A percentile compares a stretch with the other conserved stretches of the same genome.
phyloP scores from a whole-genome alignment of 192 early-diverging fungal species.

The Geranomyces variabilis region DNA sequence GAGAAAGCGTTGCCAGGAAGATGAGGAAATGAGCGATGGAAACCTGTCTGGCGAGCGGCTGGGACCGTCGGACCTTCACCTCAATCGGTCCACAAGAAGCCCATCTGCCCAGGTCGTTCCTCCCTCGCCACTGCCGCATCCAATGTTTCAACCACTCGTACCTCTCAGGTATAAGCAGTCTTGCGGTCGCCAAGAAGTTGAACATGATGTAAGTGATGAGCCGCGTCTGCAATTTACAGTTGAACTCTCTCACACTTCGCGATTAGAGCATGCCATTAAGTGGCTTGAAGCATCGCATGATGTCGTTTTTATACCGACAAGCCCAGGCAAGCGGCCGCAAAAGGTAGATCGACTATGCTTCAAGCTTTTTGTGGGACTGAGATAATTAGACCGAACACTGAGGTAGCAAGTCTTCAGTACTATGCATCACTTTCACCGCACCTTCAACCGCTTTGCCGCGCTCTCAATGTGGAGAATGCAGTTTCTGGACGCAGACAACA shows the following conservation, averaged over 20 bases:
- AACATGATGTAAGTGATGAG: not conserved
- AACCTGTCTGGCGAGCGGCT: not conserved
- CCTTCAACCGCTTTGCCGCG: slow-evolving; percentile 60
- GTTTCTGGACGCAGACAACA: slow-evolving; percentile 58
- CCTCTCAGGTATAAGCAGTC: not conserved
- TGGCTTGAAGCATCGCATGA: slow-evolving; percentile 71
- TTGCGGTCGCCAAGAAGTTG: not conserved
- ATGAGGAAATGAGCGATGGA: not conserved
- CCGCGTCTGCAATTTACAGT: not conserved
- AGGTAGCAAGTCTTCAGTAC: slow-evolving; percentile 20
- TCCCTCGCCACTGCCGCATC: not conserved
- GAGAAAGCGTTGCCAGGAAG: not conserved
- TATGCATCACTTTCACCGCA: slow-evolving; percentile 63
- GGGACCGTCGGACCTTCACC: too few species aligned
- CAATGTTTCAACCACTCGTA: not conserved
- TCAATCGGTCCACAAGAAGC: not conserved
- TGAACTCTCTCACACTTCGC: not conserved
- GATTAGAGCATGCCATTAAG: slow-evolving; percentile 38
- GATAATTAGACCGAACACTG: too few species aligned
- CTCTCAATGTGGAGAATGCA: slow-evolving; percentile 74
- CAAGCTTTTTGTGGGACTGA: too few species aligned
- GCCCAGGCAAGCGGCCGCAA: slow-evolving; percentile 52
- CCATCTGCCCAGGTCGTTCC: not conserved
- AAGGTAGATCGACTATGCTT: slow-evolving; percentile 23
- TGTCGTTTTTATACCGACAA: slow-evolving; percentile 65